phyloP scores from a whole-genome alignment of 2,329 filamentous ascomycete species.

The Pestalotiopsis sp. region DNA sequence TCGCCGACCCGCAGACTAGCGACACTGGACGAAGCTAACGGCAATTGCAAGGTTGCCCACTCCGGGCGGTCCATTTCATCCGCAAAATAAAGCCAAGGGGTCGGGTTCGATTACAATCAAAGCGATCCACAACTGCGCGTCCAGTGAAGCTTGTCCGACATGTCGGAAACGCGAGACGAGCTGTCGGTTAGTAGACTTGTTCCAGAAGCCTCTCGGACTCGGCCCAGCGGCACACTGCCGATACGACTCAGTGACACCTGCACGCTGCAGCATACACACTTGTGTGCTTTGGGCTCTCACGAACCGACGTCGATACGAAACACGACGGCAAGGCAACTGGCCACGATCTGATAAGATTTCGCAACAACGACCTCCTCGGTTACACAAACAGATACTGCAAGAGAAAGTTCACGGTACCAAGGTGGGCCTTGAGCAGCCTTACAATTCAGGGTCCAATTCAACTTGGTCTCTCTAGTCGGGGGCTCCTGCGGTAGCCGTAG shows the following conservation, averaged over 20 bases:
- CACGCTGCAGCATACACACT: background rate
- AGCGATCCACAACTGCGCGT: background rate
- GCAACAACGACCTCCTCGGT: background rate
- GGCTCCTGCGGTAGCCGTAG: background rate
- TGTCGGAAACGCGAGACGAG: background rate
- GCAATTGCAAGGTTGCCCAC: constrained; percentile 1
- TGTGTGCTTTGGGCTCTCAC: background rate
- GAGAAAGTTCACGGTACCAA: background rate
- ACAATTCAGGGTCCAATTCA: background rate
- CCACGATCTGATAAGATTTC: background rate
- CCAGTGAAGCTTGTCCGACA: background rate
- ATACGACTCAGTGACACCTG: background rate
- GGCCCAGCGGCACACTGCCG: background rate
- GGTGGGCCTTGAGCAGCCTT: background rate
- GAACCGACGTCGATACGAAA: background rate
- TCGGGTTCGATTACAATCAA: background rate
- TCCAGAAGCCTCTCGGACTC: background rate
- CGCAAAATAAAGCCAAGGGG: background rate
- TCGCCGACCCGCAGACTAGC: constrained; percentile 4
- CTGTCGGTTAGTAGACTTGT: background rate
- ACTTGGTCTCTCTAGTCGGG: background rate
- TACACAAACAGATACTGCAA: background rate
- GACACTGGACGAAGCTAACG: background rate
- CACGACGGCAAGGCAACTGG: background rate
- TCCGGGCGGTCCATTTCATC: background rate